These are phyloP conservation scores for Moesziomyces sp. DNA, from an alignment of 1,284 basidiomycete genomes.

Conservation along the genomic window DNA sequence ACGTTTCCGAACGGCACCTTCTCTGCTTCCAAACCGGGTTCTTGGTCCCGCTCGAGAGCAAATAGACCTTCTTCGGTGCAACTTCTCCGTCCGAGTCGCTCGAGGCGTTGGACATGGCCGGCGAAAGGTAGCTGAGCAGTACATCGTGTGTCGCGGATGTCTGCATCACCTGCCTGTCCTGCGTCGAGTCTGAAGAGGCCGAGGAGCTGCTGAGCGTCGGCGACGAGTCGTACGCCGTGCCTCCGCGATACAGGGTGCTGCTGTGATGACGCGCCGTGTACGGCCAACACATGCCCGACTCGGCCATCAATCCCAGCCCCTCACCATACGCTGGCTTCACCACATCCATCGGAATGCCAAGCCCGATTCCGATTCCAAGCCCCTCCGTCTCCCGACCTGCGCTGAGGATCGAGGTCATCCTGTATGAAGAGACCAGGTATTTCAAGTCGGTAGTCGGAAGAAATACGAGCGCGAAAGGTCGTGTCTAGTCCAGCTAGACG, in stretches of 20 bases:
- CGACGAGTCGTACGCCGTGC: conserved; percentile 20
- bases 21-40: conserved; percentile 5
- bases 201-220: conserved; percentile 12
- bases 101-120: conserved; percentile 1
- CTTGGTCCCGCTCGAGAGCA: conserved; percentile 22
- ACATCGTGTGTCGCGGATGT: conserved; percentile 27
- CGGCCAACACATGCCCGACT: conserved; percentile 22
- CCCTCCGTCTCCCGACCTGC: conserved; percentile 3
- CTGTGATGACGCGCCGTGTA: conserved; percentile 20
- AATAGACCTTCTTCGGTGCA: conserved; percentile 12
- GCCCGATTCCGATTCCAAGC: conserved; percentile 15
- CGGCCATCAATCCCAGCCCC: conserved; percentile 78
- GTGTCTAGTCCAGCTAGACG: conserved; percentile 24
- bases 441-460: background rate
- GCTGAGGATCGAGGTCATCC: background rate
- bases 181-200: conserved; percentile 9
- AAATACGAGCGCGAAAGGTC: background rate
- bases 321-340: conserved; percentile 94
- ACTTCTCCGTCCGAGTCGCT: background rate
- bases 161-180: background rate
- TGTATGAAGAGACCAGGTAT: background rate
- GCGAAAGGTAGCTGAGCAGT: conserved; percentile 28
- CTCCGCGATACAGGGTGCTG: conserved; percentile 1
- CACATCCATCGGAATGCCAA: conserved; percentile 76
- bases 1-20: conserved; percentile 30